Percentiles rank a stretch among this genome's conserved stretches.
These are phyloP conservation scores for Suillus decipiens DNA, from an alignment of 768 basidiomycete species.

Conservation along the genomic window DNA sequence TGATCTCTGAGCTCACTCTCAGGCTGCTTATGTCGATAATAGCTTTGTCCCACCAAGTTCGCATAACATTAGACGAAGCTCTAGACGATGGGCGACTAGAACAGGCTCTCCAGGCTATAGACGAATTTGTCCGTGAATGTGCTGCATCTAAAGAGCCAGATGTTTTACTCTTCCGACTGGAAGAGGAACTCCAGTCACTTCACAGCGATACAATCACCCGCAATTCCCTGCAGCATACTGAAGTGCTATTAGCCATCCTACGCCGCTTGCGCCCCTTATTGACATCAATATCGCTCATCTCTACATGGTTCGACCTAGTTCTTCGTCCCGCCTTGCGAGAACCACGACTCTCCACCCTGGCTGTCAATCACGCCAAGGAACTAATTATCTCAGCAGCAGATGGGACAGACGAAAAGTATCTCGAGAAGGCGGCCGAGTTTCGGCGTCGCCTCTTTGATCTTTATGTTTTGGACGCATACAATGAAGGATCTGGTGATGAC, in stretches of 20 bases:
- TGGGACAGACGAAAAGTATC: slow-evolving; percentile 42
- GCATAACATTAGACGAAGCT: slow-evolving; percentile 55
- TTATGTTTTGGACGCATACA: slow-evolving; percentile 75
- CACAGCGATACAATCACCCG: slow-evolving; percentile 68
- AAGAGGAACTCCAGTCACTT: slow-evolving; percentile 67
- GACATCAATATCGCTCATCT: slow-evolving; percentile 65
- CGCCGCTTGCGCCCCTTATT: slow-evolving; percentile 63
- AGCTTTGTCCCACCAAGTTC: slow-evolving; percentile 51
- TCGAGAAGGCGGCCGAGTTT: slow-evolving; percentile 63
- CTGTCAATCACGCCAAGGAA: slow-evolving; percentile 69
- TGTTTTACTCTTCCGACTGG: slow-evolving; percentile 48
- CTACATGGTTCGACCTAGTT: slow-evolving; percentile 80
- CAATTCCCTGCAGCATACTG: slow-evolving; percentile 58
- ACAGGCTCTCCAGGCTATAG: slow-evolving; percentile 50
- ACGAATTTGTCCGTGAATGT: slow-evolving; percentile 56
- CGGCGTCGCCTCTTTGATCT: slow-evolving; percentile 69
- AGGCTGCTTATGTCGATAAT: slow-evolving; percentile 35
- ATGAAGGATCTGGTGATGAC: slow-evolving; percentile 74
- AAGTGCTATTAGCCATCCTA: slow-evolving; percentile 67
- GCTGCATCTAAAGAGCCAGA: slow-evolving; percentile 49
- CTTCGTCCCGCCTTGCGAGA: slow-evolving; percentile 78
- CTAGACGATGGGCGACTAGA: slow-evolving; percentile 51
- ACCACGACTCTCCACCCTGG: slow-evolving; percentile 59
- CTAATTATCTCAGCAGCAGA: slow-evolving; percentile 65
- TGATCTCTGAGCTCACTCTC: slow-evolving; percentile 1